Evolutionary conservation across 148 eudicot species (phyloP), one percentile per base, ranked within the genome.

Genomic region (Camellia sinensis): DNA sequence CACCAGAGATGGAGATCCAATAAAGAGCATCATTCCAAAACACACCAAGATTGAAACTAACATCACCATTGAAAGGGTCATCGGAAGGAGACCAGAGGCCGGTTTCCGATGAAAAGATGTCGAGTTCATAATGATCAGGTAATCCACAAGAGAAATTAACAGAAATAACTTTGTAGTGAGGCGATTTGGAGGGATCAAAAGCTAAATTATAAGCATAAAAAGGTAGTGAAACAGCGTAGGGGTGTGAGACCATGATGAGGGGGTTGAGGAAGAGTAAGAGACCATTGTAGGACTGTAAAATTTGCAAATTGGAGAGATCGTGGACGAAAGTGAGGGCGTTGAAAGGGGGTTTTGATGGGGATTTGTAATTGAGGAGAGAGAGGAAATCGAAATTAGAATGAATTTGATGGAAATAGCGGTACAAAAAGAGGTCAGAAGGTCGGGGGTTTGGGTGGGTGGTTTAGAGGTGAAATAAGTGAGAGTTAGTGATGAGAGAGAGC

Each of bases 151-250:
- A 14, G 22, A 41, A 7, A 7, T 3, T 56, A 62, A 81, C 62
- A 29, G 74, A 19, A 6, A 81, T 53, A 29, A 75, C 74, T 74
- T 81, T 67, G 67, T 74, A 81, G 65, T 75, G 74, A 40, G 41
- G 73, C 2, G 83, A 81, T 74, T 19, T 75, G 18, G 81, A 68
- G 40, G 81, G 81, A 17, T 78, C 75, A 44, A 3, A 78, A 53
- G 73, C 63, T 14, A 67, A 52, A 17, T 21, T 46, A 45, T 70
- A 3, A 22, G 65, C 81, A 59, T 21, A 40, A 19, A n/a, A 46
- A 46, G 54, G 10, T n/a, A n/a, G n/a, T n/a, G n/a, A n/a, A n/a
- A n/a, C 50, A 46, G 50, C 14, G 7, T n/a, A n/a, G n/a, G n/a
- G n/a, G n/a, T n/a, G n/a, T n/a, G n/a, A n/a, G n/a, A n/a, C n/a